Conservation (phyloP, 163 green algal species). For the Scenedesmus sp. region DNA sequence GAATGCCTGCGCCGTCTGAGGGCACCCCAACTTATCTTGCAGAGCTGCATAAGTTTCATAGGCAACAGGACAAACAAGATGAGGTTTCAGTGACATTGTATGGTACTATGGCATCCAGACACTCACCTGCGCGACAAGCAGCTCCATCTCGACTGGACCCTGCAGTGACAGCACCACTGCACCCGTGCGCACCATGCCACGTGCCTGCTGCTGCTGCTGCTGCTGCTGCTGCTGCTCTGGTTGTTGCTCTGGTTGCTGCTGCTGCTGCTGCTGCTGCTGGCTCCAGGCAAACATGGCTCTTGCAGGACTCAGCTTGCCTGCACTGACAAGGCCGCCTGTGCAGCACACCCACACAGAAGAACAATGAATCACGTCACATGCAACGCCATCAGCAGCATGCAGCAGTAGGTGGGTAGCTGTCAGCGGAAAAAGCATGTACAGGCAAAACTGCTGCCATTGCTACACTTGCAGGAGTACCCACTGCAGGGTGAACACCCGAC, state of each 20-base stretch:
- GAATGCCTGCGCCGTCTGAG: background rate
- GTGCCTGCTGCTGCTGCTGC: conserved; percentile 26
- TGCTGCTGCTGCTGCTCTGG: conserved; percentile 23
- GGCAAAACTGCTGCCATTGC: no score
- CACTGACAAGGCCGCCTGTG: conserved; percentile 58
- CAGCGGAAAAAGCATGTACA: no score
- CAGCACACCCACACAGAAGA: background rate
- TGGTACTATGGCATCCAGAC: background rate
- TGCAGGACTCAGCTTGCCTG: conserved; percentile 46
- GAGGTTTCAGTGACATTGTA: no score
- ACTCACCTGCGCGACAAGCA: conserved; percentile 69
- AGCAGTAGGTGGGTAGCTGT: no score
- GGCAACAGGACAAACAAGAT: no score
- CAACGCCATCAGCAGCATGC: no score
- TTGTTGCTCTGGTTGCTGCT: background rate
- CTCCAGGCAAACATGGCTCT: conserved; percentile 48
- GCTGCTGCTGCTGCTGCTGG: conserved; percentile 28
- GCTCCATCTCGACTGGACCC: conserved; percentile 64
- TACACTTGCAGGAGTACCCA: no score
- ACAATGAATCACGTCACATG: no score
- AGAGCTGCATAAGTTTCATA: no score
- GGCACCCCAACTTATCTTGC: no score
- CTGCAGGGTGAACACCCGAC: no score
- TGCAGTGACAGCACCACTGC: conserved; percentile 62
- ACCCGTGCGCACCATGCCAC: conserved; percentile 50